These are phyloP conservation scores for Naganishia onofrii DNA, from an alignment of 768 basidiomycete genomes.

Conservation along the genomic window DNA sequence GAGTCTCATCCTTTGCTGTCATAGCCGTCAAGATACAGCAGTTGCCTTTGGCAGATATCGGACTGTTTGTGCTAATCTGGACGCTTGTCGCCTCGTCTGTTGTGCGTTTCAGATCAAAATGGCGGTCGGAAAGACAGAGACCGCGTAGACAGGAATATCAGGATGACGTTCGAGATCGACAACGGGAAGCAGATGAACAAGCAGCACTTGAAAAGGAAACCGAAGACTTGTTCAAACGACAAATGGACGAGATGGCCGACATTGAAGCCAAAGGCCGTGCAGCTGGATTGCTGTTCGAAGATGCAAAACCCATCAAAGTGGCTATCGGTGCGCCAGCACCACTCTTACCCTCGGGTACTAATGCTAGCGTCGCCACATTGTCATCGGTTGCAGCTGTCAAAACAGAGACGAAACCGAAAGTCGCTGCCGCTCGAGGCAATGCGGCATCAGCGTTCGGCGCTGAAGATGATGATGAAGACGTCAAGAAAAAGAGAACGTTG, in stretches of 20 bases:
- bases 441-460: conserved; percentile 64
- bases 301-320: conserved; percentile 83
- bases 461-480: conserved; percentile 85
- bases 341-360: conserved; percentile 42
- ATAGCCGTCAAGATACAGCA: conserved; percentile 7
- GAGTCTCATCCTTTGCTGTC: conserved; percentile 40
- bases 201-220: conserved; percentile 85
- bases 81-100: not conserved
- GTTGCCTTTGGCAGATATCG: not conserved
- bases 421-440: conserved; percentile 47
- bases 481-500: conserved; percentile 74
- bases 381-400: conserved; percentile 3
- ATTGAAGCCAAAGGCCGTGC: conserved; percentile 85
- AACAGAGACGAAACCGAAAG: conserved; percentile 56
- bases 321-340: conserved; percentile 63
- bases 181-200: conserved; percentile 77
- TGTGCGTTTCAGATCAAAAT: conserved; percentile 64
- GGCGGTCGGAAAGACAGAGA: conserved; percentile 74
- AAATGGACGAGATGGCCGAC: conserved; percentile 94
- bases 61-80: conserved; percentile 2
- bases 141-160: conserved; percentile 69
- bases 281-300: conserved; percentile 83
- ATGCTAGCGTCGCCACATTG: conserved; percentile 42
- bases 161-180: conserved; percentile 76
- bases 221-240: conserved; percentile 85